Conservation (phyloP, 306 rosid genomes). For the Pueraria montana region DNA sequence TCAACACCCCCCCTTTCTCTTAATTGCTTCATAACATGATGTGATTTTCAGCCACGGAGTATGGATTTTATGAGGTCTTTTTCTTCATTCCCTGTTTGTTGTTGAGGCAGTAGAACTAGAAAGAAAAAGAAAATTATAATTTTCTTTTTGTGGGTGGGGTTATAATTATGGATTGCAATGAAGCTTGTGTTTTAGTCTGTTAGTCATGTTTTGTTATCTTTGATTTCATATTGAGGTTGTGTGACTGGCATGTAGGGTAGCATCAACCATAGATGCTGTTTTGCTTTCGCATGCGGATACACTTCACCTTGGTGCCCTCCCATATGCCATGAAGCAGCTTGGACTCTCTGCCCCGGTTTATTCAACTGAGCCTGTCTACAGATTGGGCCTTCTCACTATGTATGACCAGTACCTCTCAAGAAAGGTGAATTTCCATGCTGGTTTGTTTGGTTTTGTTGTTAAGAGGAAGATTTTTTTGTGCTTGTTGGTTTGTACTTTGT, state of each 20-base stretch:
- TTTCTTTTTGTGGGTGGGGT: background rate
- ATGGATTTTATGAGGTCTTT: background rate
- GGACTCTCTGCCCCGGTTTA: slow-evolving; percentile 86
- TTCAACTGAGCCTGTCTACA: slow-evolving; percentile 88
- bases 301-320: slow-evolving; percentile 95
- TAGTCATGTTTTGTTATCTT: slow-evolving; percentile 18
- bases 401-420: slow-evolving; percentile 88
- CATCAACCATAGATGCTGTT: slow-evolving; percentile 85
- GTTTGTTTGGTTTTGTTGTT: background rate
- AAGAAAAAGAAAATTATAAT: background rate
- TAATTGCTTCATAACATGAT: background rate
- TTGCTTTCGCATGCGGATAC: slow-evolving; percentile 89
- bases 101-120: background rate
- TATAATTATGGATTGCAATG: slow-evolving; percentile 3
- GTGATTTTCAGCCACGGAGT: background rate
- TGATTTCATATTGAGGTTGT: slow-evolving; percentile 37
- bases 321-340: slow-evolving; percentile 84
- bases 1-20: background rate
- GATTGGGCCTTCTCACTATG: slow-evolving; percentile 96
- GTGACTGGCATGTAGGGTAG: slow-evolving; percentile 67
- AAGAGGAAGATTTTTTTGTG: background rate
- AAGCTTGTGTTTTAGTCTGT: slow-evolving; percentile 32
- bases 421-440: slow-evolving; percentile 66
- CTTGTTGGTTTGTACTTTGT: slow-evolving; percentile 12
- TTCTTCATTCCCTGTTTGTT: background rate